phyloP scores from a whole-genome alignment of 192 early-diverging fungal genomes.

The Linnemannia elongata region DNA sequence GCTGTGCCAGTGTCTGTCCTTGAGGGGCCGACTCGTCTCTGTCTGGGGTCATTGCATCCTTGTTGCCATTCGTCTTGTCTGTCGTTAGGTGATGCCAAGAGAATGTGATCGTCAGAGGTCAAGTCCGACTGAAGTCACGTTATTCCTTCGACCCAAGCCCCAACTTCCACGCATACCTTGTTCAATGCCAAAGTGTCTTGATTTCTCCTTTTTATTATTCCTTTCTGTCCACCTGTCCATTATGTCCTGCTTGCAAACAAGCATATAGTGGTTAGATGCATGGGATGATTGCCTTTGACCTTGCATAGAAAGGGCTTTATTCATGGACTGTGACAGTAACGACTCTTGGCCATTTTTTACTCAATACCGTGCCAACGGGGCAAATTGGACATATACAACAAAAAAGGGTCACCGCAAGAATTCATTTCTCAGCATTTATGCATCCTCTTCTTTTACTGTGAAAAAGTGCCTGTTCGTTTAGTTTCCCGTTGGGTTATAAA shows the following conservation, averaged over 20 bases:
- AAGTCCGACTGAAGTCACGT: not conserved
- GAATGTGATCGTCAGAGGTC: too few relatives aligned
- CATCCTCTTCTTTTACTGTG: not conserved
- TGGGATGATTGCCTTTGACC: not conserved
- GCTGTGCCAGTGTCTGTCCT: not conserved
- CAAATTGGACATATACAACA: not conserved
- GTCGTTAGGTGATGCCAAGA: not conserved
- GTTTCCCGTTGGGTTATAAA: not conserved
- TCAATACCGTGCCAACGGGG: not conserved
- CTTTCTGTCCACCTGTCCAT: not conserved
- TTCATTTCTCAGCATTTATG: not conserved
- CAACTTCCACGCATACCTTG: too few relatives aligned
- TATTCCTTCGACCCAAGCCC: too few relatives aligned
- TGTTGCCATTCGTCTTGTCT: not conserved
- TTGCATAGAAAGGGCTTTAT: not conserved
- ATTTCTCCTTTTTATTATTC: not conserved
- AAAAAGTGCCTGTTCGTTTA: not conserved
- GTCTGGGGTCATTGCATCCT: slow-evolving; percentile 3
- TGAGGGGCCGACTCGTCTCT: not conserved
- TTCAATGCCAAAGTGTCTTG: too few relatives aligned
- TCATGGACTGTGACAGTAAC: not conserved
- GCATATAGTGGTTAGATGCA: not conserved
- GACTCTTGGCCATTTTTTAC: not conserved
- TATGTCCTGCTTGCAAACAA: too few relatives aligned
- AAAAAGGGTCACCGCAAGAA: not conserved